phyloP scores from a whole-genome alignment of 345 rosid genomes.

The Hypericum androsaemum region DNA sequence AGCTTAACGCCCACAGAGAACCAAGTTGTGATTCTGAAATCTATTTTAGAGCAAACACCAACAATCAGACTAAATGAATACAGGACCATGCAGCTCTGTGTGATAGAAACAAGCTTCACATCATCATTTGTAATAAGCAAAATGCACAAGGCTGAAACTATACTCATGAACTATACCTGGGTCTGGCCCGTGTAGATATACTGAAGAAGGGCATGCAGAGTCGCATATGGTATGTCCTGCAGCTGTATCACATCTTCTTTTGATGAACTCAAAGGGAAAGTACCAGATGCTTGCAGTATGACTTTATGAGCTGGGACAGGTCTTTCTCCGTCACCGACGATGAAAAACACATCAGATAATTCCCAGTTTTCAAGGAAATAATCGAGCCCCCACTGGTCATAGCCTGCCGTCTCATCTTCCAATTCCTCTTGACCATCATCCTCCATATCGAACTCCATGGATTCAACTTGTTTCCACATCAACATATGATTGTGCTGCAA shows the following conservation, averaged over 20 bases:
- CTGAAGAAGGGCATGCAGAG: constrained; percentile 71
- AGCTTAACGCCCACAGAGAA: constrained; percentile 46
- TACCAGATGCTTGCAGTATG: constrained; percentile 76
- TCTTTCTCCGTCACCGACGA: constrained; percentile 57
- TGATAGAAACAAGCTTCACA: constrained; percentile 2
- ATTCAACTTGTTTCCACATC: constrained; percentile 83
- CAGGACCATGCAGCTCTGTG: not conserved
- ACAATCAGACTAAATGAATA: constrained; percentile 1
- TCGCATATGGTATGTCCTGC: constrained; percentile 38
- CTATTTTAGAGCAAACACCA: constrained; percentile 25
- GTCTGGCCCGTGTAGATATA: constrained; percentile 66
- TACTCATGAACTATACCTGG: constrained; percentile 36
- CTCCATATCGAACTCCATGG: constrained; percentile 34
- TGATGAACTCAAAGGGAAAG: constrained; percentile 40
- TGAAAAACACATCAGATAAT: constrained; percentile 55
- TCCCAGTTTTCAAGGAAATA: constrained; percentile 82
- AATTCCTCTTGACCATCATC: constrained; percentile 39
- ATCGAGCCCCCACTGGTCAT: constrained; percentile 73
- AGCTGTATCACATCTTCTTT: constrained; percentile 40
- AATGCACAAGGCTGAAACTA: not conserved
- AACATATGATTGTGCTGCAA: constrained; percentile 62
- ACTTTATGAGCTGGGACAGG: constrained; percentile 79
- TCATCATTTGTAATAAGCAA: not conserved
- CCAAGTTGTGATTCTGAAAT: constrained; percentile 61
- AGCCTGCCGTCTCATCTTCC: constrained; percentile 30